Percentiles rank a stretch among this genome's conserved stretches.
These are phyloP conservation scores for Mucor sp. DNA, from an alignment of 371 early-diverging fungal genomes.

Conservation along the genomic window DNA sequence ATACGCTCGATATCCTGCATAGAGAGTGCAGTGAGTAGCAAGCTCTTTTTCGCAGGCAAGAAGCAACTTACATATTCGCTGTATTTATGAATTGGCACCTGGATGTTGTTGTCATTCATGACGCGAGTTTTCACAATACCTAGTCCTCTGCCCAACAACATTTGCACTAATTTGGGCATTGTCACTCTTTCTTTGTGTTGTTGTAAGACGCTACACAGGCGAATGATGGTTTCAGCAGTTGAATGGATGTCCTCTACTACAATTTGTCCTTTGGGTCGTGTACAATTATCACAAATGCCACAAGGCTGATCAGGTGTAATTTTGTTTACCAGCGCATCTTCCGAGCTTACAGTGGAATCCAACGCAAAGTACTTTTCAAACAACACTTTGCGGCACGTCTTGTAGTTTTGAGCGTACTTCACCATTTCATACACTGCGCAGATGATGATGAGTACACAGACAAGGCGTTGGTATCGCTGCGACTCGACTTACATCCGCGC, in stretches of 20 bases:
- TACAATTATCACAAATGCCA: conserved; percentile 60
- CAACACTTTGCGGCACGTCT: conserved; percentile 66
- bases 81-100: conserved; percentile 35
- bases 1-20: conserved; percentile 27
- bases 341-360: conserved; percentile 21
- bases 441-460: too few species aligned
- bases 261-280: conserved; percentile 16
- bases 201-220: conserved; percentile 39
- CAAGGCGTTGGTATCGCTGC: too few species aligned
- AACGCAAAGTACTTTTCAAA: conserved; percentile 66
- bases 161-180: conserved; percentile 51
- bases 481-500: conserved; percentile 49
- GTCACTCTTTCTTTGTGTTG: conserved; percentile 51
- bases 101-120: conserved; percentile 27
- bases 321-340: conserved; percentile 30
- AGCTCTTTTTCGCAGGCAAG: too few species aligned
- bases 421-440: conserved; percentile 62
- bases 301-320: conserved; percentile 45
- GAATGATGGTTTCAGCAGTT: conserved; percentile 47
- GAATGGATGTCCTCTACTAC: conserved; percentile 34
- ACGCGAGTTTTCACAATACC: conserved; percentile 39
- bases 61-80: conserved; percentile 26
- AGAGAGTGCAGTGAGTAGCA: not conserved
- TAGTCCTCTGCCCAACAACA: conserved; percentile 47
- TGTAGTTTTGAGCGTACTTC: conserved; percentile 65